Evolutionary conservation across 1,139 yeast genomes (phyloP).

Genomic region (Suhomyces maxii): DNA sequence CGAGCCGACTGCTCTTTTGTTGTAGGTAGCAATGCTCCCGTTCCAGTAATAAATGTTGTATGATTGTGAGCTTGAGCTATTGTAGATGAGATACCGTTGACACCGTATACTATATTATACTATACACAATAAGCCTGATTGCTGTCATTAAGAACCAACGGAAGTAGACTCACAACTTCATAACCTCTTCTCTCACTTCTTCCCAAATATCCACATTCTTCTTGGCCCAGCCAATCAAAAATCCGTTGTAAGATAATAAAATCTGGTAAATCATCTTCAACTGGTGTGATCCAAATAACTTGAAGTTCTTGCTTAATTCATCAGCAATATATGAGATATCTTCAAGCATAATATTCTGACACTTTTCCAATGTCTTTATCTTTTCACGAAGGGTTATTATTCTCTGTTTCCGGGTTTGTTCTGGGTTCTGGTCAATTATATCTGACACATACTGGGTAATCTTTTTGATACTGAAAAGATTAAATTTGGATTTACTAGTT

Average conservation of each 20-base stretch:
- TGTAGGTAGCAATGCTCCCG: not conserved
- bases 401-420: constrained; percentile 58
- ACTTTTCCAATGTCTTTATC: constrained; percentile 54
- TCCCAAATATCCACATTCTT: constrained; percentile 75
- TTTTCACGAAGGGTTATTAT: constrained; percentile 53
- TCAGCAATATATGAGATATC: constrained; percentile 57
- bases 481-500: constrained; percentile 18
- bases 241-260: constrained; percentile 53
- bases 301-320: constrained; percentile 50
- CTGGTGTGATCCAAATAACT: constrained; percentile 51
- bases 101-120: not conserved
- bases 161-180: constrained; percentile 15
- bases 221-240: constrained; percentile 67
- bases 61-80: too few species aligned
- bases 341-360: constrained; percentile 55
- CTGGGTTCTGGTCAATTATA: constrained; percentile 71
- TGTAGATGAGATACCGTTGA: not conserved
- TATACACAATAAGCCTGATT: not conserved
- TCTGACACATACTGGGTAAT: constrained; percentile 66
- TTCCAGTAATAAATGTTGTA: too few species aligned
- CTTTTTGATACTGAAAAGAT: constrained; percentile 39
- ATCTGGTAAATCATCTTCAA: constrained; percentile 44
- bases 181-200: constrained; percentile 54
- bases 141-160: not conserved
- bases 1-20: not conserved